Evolutionary conservation across 805 yeast species (phyloP).

Genomic region (Nakazawaea laoshanensis): DNA sequence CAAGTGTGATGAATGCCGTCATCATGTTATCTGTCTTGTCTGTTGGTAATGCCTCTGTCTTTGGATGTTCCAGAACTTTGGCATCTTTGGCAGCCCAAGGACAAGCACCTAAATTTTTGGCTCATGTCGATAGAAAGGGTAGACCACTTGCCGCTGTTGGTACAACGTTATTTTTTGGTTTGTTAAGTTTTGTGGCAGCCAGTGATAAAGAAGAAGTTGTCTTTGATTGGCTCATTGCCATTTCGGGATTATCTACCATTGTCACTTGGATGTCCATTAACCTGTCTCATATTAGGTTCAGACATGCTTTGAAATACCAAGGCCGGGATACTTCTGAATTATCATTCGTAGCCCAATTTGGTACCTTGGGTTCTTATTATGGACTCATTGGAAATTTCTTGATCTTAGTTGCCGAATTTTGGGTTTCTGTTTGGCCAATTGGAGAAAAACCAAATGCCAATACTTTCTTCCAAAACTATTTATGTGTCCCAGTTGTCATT

Average conservation of each 20-base stretch:
- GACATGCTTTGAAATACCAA: conserved; percentile 44
- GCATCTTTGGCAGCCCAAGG: conserved; percentile 58
- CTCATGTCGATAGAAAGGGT: conserved; percentile 44
- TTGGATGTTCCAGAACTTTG: conserved; percentile 59
- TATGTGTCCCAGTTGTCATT: conserved; percentile 35
- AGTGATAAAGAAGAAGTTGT: conserved; percentile 40
- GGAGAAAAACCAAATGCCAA: conserved; percentile 30
- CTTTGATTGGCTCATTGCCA: conserved; percentile 51
- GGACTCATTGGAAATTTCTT: conserved; percentile 38
- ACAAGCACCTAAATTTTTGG: conserved; percentile 44
- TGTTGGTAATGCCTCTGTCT: conserved; percentile 68
- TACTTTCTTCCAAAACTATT: conserved; percentile 44
- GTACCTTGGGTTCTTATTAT: conserved; percentile 44
- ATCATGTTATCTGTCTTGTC: conserved; percentile 60
- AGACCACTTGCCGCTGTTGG: conserved; percentile 48
- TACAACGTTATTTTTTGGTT: conserved; percentile 41
- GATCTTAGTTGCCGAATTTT: conserved; percentile 48
- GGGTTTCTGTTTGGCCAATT: conserved; percentile 53
- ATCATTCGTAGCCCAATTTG: conserved; percentile 43
- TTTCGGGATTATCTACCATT: conserved; percentile 48
- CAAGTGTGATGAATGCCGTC: conserved; percentile 60
- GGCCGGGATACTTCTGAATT: conserved; percentile 40
- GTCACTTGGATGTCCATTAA: conserved; percentile 52
- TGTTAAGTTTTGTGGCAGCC: conserved; percentile 53
- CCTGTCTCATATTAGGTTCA: conserved; percentile 44